Percentiles rank a stretch among this genome's conserved stretches.
phyloP scores from a whole-genome alignment of 1,284 basidiomycete species.

The Ceratobasidium sp. region DNA sequence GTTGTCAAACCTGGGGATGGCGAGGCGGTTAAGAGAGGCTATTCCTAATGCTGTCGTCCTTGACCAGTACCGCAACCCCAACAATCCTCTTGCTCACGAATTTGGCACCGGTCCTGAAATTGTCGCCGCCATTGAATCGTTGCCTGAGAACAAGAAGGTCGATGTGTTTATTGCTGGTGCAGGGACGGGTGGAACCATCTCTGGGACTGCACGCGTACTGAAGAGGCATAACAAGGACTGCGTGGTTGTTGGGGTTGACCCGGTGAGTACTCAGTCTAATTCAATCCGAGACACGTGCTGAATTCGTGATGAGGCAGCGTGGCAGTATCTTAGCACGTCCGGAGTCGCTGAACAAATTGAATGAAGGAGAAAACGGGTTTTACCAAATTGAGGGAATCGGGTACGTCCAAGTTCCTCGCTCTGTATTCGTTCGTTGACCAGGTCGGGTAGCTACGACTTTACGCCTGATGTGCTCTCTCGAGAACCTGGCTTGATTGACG shows the following conservation, averaged over 20 bases:
- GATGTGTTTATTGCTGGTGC: constrained; percentile 90
- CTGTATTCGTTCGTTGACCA: constrained; percentile 8
- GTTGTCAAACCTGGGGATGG: constrained; percentile 92
- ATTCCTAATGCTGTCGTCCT: constrained; percentile 92
- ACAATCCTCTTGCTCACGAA: constrained; percentile 94
- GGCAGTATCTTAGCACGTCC: constrained; percentile 90
- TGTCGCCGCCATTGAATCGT: constrained; percentile 75
- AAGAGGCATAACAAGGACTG: constrained; percentile 83
- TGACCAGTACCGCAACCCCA: constrained; percentile 81
- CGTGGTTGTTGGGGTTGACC: constrained; percentile 89
- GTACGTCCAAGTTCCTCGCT: constrained; percentile 54
- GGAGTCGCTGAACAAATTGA: constrained; percentile 67
- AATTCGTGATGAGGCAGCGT: constrained; percentile 61
- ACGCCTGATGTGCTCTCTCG: constrained; percentile 84
- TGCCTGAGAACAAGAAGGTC: constrained; percentile 76
- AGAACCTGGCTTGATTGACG: constrained; percentile 67
- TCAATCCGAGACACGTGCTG: constrained; percentile 27
- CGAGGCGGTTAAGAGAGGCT: constrained; percentile 78
- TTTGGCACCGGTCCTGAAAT: constrained; percentile 91
- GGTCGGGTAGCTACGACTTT: constrained; percentile 77
- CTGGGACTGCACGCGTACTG: constrained; percentile 86
- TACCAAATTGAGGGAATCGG: constrained; percentile 97
- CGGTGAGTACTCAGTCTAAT: constrained; percentile 63
- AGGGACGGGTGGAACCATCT: constrained; percentile 95
- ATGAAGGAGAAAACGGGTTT: constrained; percentile 66